Percentiles rank a stretch among this genome's conserved stretches.
Conservation (phyloP, 2,329 filamentous ascomycete species). For the Lasiodiplodia hormozganensis region DNA sequence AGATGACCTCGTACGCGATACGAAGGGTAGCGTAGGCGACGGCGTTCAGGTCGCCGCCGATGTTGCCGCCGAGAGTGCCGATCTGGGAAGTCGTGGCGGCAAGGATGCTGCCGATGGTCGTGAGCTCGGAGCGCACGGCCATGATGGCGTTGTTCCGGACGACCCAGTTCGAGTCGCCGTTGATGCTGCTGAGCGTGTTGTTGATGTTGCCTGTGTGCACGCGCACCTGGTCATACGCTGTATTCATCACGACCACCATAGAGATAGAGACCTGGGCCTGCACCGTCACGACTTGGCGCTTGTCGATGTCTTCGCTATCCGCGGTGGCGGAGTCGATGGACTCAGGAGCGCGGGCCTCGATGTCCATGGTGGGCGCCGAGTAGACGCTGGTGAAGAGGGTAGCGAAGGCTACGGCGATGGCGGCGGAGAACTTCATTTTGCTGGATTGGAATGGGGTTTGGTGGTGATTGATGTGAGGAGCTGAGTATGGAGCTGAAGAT, state of each 20-base stretch:
- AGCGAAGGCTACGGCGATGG: not conserved
- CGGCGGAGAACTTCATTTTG: not conserved
- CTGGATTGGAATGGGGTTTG: not conserved
- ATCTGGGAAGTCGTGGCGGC: not conserved
- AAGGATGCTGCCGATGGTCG: not conserved
- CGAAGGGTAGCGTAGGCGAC: not conserved
- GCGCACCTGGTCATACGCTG: not conserved
- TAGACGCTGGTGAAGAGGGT: not conserved
- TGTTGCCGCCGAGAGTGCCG: not conserved
- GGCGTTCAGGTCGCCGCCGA: not conserved
- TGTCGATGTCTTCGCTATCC: not conserved
- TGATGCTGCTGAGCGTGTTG: not conserved
- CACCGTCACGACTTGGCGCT: not conserved
- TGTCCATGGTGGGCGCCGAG: not conserved
- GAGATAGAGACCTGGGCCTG: not conserved
- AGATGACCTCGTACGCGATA: not conserved
- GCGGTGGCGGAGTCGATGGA: no score
- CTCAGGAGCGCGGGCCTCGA: not conserved
- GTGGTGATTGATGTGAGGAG: not conserved
- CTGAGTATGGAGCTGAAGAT: not conserved
- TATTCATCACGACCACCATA: not conserved
- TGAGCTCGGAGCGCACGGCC: not conserved
- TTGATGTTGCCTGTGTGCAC: not conserved
- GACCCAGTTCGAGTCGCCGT: not conserved
- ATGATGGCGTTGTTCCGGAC: not conserved